Evolutionary conservation across 352 stramenopile species (phyloP).

Genomic region (Pythium pyrilobum): DNA sequence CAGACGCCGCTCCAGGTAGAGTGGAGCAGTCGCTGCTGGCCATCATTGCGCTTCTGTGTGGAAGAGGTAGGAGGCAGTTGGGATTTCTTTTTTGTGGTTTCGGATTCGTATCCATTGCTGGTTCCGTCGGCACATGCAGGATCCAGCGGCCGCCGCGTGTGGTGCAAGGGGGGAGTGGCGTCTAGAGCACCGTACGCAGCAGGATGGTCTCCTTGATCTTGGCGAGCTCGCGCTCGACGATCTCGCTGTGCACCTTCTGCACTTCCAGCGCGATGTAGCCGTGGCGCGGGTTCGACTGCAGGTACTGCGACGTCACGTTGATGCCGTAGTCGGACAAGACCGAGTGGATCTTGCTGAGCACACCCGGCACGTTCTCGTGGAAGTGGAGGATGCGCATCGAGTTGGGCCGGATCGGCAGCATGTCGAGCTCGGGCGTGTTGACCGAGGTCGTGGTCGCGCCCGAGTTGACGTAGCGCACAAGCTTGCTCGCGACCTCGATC

Average conservation of each 20-base stretch:
- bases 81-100: background rate
- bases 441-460: slow-evolving; percentile 72
- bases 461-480: slow-evolving; percentile 81
- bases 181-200: slow-evolving; percentile 68
- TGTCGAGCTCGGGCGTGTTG: slow-evolving; percentile 80
- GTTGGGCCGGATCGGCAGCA: slow-evolving; percentile 64
- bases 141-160: too few species aligned
- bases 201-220: slow-evolving; percentile 88
- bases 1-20: background rate
- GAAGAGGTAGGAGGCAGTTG: background rate
- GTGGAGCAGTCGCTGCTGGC: too few species aligned
- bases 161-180: background rate
- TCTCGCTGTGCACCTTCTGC: slow-evolving; percentile 75
- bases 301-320: slow-evolving; percentile 83
- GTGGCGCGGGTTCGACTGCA: slow-evolving; percentile 76
- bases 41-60: slow-evolving; percentile 18
- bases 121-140: background rate
- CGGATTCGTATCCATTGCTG: background rate
- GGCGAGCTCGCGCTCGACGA: slow-evolving; percentile 70
- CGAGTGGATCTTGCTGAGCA: slow-evolving; percentile 83
- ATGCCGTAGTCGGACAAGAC: slow-evolving; percentile 80
- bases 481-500: slow-evolving; percentile 72
- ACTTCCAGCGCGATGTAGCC: slow-evolving; percentile 82
- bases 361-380: slow-evolving; percentile 82
- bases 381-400: slow-evolving; percentile 85